Evolutionary conservation across 306 rosid genomes (phyloP).

Genomic region (Glycine tomentella): DNA sequence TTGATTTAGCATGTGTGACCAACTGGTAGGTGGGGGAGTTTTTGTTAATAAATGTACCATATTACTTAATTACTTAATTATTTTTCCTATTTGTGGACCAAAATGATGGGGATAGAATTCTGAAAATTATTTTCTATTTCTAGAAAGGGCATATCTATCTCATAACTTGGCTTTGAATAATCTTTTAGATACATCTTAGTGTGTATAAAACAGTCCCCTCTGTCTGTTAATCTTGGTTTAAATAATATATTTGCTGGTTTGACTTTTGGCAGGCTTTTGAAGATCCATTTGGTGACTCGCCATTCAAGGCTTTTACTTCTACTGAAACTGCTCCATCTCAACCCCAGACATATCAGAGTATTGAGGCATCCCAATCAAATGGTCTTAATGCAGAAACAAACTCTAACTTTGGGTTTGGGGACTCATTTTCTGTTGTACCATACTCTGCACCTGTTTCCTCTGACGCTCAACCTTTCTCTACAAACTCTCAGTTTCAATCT

Average conservation of each 20-base stretch:
- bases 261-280: slow-evolving; percentile 68
- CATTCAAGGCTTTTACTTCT: slow-evolving; percentile 83
- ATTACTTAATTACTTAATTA: background rate
- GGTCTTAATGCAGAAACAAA: slow-evolving; percentile 54
- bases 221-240: slow-evolving; percentile 21
- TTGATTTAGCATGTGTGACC: slow-evolving; percentile 19
- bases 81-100: background rate
- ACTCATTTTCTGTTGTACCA: slow-evolving; percentile 69
- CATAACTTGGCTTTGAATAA: slow-evolving; percentile 26
- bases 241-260: slow-evolving; percentile 36
- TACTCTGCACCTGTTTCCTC: slow-evolving; percentile 57
- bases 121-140: slow-evolving; percentile 26
- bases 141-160: slow-evolving; percentile 2
- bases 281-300: slow-evolving; percentile 93
- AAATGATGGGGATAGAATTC: slow-evolving; percentile 19
- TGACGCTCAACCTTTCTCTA: slow-evolving; percentile 58
- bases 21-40: slow-evolving; percentile 24
- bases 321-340: slow-evolving; percentile 58
- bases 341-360: slow-evolving; percentile 55
- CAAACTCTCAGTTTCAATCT: slow-evolving; percentile 57
- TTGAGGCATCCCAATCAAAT: slow-evolving; percentile 55
- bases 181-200: slow-evolving; percentile 12
- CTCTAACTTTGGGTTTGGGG: slow-evolving; percentile 65
- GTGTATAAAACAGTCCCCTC: background rate
- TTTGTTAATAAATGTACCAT: slow-evolving; percentile 7